A percentile compares a stretch with the other conserved stretches of the same genome.
These are phyloP conservation scores for Vigna nakashimae DNA, from an alignment of 306 rosid species.

Conservation along the genomic window DNA sequence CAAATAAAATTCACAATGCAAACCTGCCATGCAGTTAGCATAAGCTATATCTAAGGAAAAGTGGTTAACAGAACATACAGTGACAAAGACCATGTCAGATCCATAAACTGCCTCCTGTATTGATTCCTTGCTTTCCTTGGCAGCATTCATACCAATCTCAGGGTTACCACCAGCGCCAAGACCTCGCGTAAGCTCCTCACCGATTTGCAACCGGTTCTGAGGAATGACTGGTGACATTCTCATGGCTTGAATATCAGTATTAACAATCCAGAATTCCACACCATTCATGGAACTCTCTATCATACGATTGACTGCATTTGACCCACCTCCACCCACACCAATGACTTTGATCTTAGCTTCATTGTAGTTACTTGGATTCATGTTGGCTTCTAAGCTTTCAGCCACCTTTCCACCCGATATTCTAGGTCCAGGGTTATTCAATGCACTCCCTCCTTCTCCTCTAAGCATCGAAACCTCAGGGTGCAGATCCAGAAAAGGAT, in stretches of 20 bases:
- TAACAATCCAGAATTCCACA: constrained; percentile 95
- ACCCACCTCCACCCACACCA: constrained; percentile 98
- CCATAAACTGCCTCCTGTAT: constrained; percentile 92
- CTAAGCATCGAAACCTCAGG: constrained; percentile 96
- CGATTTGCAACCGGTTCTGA: constrained; percentile 86
- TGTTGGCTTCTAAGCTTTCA: constrained; percentile 60
- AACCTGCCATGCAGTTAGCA: constrained; percentile 32
- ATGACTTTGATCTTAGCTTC: constrained; percentile 90
- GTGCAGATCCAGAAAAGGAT: constrained; percentile 91
- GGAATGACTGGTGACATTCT: constrained; percentile 90
- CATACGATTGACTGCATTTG: constrained; percentile 97
- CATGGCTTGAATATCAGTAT: constrained; percentile 96
- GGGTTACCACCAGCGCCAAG: constrained; percentile 99
- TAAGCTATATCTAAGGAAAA: constrained; percentile 43
- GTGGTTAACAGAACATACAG: constrained; percentile 65
- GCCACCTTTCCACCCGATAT: constrained; percentile 57
- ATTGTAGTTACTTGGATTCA: constrained; percentile 61
- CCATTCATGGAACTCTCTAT: constrained; percentile 98
- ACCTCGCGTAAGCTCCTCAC: constrained; percentile 97
- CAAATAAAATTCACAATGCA: constrained; percentile 33
- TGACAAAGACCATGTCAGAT: constrained; percentile 97
- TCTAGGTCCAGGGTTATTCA: constrained; percentile 61
- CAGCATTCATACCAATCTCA: constrained; percentile 99
- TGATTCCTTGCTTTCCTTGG: constrained; percentile 85
- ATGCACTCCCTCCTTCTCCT: constrained; percentile 69